Evolutionary conservation across 1,284 basidiomycete genomes (phyloP).

Genomic region (Phlebopus sp.): DNA sequence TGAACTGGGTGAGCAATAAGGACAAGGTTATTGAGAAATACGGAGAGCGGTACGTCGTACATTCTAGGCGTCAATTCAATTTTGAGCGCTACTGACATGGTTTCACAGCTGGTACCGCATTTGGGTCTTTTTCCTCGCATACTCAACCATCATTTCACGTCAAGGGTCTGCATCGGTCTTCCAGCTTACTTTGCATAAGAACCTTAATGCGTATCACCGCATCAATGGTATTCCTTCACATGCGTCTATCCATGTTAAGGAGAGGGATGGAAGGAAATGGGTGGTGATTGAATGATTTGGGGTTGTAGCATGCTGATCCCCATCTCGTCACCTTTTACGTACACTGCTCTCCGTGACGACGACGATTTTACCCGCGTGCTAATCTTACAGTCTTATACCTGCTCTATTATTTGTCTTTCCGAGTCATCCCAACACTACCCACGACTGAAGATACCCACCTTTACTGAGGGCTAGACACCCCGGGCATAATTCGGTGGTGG

Average conservation of each 20-base stretch:
- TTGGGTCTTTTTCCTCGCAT: constrained; percentile 91
- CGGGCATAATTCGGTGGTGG: too few relatives aligned
- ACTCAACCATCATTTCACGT: constrained; percentile 69
- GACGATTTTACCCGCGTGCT: too few relatives aligned
- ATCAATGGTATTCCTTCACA: constrained; percentile 79
- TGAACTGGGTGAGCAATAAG: constrained; percentile 91
- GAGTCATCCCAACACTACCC: too few relatives aligned
- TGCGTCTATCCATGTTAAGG: constrained; percentile 63
- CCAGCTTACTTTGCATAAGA: constrained; percentile 97
- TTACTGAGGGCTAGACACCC: too few relatives aligned
- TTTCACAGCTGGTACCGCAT: constrained; percentile 72
- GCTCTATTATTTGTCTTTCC: too few relatives aligned
- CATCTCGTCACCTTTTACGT: too few relatives aligned
- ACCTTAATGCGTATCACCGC: constrained; percentile 92
- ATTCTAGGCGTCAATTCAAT: background rate
- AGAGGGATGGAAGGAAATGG: constrained; percentile 30
- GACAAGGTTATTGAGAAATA: constrained; percentile 87
- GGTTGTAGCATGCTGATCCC: too few relatives aligned
- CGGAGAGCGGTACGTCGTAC: constrained; percentile 61
- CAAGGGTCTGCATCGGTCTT: constrained; percentile 89
- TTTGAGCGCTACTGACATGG: background rate
- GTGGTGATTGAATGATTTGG: constrained; percentile 21
- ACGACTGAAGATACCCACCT: too few relatives aligned
- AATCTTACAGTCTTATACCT: too few relatives aligned
- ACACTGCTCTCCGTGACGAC: too few relatives aligned